Percentiles rank a stretch among this genome's conserved stretches.
phyloP scores from a whole-genome alignment of 495 filamentous ascomycete genomes.

The Elaphomyces granulatus region DNA sequence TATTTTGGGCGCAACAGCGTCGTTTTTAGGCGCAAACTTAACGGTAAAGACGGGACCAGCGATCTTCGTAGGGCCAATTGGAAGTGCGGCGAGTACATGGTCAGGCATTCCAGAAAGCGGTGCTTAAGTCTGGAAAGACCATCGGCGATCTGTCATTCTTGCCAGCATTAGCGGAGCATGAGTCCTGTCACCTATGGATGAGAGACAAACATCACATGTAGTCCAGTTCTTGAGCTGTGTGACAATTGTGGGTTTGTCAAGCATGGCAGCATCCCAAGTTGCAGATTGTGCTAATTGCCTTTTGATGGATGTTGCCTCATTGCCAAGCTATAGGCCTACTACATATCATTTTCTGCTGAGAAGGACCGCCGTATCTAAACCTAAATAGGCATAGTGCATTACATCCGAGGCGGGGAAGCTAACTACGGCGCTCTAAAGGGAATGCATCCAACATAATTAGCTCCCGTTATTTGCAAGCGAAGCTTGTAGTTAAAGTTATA shows the following conservation, averaged over 20 bases:
- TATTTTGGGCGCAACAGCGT: slow-evolving; percentile 27
- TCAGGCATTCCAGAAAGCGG: slow-evolving; percentile 38
- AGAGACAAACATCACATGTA: not conserved
- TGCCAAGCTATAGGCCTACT: not conserved
- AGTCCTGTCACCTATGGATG: too few relatives aligned
- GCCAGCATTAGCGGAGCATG: too few relatives aligned
- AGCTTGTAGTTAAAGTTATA: too few relatives aligned
- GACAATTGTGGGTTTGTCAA: not conserved
- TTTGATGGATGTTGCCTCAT: not conserved
- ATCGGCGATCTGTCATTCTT: slow-evolving; percentile 13
- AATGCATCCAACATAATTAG: not conserved
- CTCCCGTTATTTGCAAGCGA: not conserved
- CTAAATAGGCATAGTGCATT: too few relatives aligned
- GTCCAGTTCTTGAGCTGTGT: not conserved
- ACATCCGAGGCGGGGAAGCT: not conserved
- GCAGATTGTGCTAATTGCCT: not conserved
- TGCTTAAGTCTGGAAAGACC: slow-evolving; percentile 32
- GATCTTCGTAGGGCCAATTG: slow-evolving; percentile 39
- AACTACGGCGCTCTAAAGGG: too few relatives aligned
- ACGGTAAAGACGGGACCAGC: slow-evolving; percentile 43
- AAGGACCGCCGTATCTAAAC: too few relatives aligned
- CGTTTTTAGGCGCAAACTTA: slow-evolving; percentile 32
- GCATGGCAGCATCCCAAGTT: slow-evolving; percentile 5
- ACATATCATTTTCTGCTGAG: too few relatives aligned
- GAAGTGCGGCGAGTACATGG: slow-evolving; percentile 40